Conservation (phyloP, 2,329 filamentous ascomycete species). For the Arachnomyces sp. region DNA sequence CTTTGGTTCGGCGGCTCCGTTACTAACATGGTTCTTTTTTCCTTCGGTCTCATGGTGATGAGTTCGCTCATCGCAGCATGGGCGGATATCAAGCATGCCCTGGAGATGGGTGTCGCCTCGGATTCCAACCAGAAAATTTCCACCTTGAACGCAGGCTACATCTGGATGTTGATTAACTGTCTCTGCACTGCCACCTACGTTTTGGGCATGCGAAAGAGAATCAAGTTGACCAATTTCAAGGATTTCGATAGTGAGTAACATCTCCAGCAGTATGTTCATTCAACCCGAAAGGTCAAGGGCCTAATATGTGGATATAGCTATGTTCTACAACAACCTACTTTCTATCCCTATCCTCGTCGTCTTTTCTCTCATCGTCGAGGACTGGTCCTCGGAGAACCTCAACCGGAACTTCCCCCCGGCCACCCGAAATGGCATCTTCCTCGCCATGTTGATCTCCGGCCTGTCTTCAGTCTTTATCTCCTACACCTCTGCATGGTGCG, state of each 20-base stretch:
- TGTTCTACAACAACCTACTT: conserved; percentile 99
- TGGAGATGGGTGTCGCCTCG: conserved; percentile 53
- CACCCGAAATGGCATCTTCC: conserved; percentile 67
- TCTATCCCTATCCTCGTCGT: conserved; percentile 86
- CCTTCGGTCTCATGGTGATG: conserved; percentile 92
- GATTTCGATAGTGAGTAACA: conserved; percentile 87
- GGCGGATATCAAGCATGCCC: conserved; percentile 87
- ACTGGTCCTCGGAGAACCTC: conserved; percentile 85
- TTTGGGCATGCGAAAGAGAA: conserved; percentile 91
- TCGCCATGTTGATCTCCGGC: conserved; percentile 90
- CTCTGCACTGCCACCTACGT: conserved; percentile 88
- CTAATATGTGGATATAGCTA: conserved; percentile 55
- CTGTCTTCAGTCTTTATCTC: conserved; percentile 94
- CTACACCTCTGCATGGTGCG: conserved; percentile 99
- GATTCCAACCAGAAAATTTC: conserved; percentile 70
- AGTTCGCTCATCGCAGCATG: conserved; percentile 92
- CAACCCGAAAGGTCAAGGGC: not conserved
- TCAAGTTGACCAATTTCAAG: conserved; percentile 99
- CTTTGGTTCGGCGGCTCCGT: conserved; percentile 96
- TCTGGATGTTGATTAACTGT: conserved; percentile 98
- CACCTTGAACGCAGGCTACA: conserved; percentile 86
- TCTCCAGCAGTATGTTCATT: conserved; percentile 34
- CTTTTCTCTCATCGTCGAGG: conserved; percentile 74
- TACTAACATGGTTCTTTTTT: conserved; percentile 77
- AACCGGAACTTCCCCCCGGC: conserved; percentile 80